Percentiles rank a stretch among this genome's conserved stretches.
phyloP scores from a whole-genome alignment of 2,329 filamentous ascomycete species.

The Neoarthrinium moseri region DNA sequence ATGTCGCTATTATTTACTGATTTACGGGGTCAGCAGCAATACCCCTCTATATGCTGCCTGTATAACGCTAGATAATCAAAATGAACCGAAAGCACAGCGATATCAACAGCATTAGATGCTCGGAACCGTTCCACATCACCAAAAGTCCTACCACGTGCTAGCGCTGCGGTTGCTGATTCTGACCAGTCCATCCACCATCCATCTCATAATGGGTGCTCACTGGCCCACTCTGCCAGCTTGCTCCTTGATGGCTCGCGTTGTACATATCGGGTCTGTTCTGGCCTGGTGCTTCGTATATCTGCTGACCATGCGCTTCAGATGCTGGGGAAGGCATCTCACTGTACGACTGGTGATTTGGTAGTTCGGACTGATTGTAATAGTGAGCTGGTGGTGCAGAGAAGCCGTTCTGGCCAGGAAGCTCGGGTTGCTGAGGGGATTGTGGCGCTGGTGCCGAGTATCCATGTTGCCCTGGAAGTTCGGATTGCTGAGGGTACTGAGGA shows the following conservation, averaged over 20 bases:
- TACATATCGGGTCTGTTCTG: constrained; percentile 13
- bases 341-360: background rate
- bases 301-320: constrained; percentile 18
- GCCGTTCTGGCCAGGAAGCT: constrained; percentile 13
- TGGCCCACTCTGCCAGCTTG: constrained; percentile 25
- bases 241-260: constrained; percentile 17
- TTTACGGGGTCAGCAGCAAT: too few species aligned
- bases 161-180: too few species aligned
- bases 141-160: too few species aligned
- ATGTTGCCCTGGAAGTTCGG: constrained; percentile 17
- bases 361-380: background rate
- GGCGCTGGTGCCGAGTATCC: constrained; percentile 9
- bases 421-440: constrained; percentile 18
- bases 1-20: too few species aligned
- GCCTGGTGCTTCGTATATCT: constrained; percentile 21
- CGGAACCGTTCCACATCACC: too few species aligned
- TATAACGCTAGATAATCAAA: too few species aligned
- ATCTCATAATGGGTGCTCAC: constrained; percentile 23
- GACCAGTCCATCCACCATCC: constrained; percentile 14
- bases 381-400: constrained; percentile 6
- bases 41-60: too few species aligned
- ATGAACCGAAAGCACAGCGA: too few species aligned
- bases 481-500: constrained; percentile 9
- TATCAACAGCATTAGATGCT: too few species aligned
- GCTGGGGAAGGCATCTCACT: background rate